Conservation (phyloP, 495 filamentous ascomycete genomes). For the Tuber brumale region DNA sequence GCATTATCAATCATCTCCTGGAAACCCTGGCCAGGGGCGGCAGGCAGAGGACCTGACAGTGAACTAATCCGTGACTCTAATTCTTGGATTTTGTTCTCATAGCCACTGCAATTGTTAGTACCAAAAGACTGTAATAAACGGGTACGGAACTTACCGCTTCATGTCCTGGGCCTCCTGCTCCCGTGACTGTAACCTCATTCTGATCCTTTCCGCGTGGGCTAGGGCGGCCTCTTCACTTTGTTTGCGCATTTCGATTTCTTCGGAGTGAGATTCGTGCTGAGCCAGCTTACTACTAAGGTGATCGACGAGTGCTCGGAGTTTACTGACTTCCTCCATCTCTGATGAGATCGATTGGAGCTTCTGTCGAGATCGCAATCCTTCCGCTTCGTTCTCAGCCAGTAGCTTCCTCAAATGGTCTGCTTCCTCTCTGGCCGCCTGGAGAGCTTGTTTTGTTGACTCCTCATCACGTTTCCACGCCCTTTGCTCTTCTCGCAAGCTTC, state of each 20-base stretch:
- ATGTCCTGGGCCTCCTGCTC: slow-evolving; percentile 50
- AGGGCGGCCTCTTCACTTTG: slow-evolving; percentile 50
- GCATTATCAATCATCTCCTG: slow-evolving; percentile 50
- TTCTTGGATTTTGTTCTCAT: slow-evolving; percentile 46
- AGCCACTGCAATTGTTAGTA: slow-evolving; percentile 45
- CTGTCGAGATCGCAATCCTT: slow-evolving; percentile 54
- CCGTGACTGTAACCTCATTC: slow-evolving; percentile 49
- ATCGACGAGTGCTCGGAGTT: slow-evolving; percentile 53
- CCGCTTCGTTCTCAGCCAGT: slow-evolving; percentile 56
- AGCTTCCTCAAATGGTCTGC: slow-evolving; percentile 53
- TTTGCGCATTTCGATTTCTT: slow-evolving; percentile 50
- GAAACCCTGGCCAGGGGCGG: slow-evolving; percentile 38
- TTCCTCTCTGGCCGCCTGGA: slow-evolving; percentile 51
- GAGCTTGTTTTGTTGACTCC: slow-evolving; percentile 49
- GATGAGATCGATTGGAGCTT: slow-evolving; percentile 54
- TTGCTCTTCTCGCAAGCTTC: slow-evolving; percentile 58
- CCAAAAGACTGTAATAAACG: slow-evolving; percentile 37
- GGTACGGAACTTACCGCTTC: slow-evolving; percentile 37
- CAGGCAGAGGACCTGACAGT: slow-evolving; percentile 40
- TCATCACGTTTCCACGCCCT: slow-evolving; percentile 56
- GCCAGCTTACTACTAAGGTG: slow-evolving; percentile 53
- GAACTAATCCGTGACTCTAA: slow-evolving; percentile 45
- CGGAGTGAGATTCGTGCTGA: slow-evolving; percentile 53
- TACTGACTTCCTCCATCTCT: slow-evolving; percentile 55
- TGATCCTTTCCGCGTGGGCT: slow-evolving; percentile 50